Evolutionary conservation across 805 yeast genomes (phyloP).

Genomic region (Cyberlindnera subsufficiens): DNA sequence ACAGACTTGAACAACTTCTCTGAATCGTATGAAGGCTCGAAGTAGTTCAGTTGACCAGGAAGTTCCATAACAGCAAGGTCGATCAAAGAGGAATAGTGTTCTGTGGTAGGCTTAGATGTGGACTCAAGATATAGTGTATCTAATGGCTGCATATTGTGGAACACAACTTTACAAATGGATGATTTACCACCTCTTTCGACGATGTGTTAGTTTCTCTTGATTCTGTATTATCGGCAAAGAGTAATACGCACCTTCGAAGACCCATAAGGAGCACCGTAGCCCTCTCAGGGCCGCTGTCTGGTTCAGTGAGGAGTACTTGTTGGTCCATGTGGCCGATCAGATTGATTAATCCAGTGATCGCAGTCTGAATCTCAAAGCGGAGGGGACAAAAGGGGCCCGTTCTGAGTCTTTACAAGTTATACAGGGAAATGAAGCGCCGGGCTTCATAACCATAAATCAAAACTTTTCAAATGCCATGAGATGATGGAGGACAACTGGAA

Average conservation of each 20-base stretch:
- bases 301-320: constrained; percentile 9
- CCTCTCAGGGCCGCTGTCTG: constrained; percentile 45
- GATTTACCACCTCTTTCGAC: constrained; percentile 70
- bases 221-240: no score
- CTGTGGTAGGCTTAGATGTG: constrained; percentile 84
- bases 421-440: no score
- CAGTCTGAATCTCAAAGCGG: no score
- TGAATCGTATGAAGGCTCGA: constrained; percentile 79
- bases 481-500: no score
- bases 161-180: constrained; percentile 91
- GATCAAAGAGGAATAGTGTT: constrained; percentile 75
- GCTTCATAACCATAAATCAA: no score
- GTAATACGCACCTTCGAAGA: constrained; percentile 46
- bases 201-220: background rate
- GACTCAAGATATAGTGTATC: constrained; percentile 88
- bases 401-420: no score
- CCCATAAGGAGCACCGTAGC: constrained; percentile 91
- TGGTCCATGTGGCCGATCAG: constrained; percentile 4
- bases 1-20: constrained; percentile 72
- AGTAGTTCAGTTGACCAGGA: constrained; percentile 89
- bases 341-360: no score
- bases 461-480: no score
- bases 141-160: constrained; percentile 93
- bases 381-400: no score
- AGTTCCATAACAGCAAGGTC: constrained; percentile 88